Conservation (phyloP, 202 grass and related monocot genomes). For the Elaeis oleifera region DNA sequence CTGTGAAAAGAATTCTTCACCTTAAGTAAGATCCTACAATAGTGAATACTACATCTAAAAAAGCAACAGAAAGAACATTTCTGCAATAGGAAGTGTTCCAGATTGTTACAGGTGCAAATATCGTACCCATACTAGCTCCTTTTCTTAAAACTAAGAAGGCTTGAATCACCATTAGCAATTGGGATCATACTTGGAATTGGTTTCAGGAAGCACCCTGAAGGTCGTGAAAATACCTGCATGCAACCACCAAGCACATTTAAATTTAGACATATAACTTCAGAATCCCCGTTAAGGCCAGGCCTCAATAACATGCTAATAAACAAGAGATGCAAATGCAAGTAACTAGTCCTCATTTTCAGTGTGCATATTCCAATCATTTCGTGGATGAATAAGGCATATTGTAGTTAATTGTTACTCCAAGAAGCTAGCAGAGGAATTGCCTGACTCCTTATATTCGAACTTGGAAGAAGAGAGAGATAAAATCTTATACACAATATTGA, state of each 20-base stretch:
- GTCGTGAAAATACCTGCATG: constrained; percentile 73
- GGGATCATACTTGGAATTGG: constrained; percentile 70
- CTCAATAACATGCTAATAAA: too few relatives aligned
- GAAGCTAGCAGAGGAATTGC: too few relatives aligned
- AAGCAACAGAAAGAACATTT: constrained; percentile 13
- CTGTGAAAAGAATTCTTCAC: constrained; percentile 32
- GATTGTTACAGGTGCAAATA: constrained; percentile 9
- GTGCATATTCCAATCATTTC: too few relatives aligned
- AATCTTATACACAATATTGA: too few relatives aligned
- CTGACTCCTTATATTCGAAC: too few relatives aligned
- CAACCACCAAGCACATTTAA: background rate
- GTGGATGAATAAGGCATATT: too few relatives aligned
- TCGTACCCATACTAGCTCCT: constrained; percentile 85
- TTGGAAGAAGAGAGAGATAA: too few relatives aligned
- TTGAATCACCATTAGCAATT: constrained; percentile 66
- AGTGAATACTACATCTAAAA: constrained; percentile 2
- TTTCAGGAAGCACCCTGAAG: constrained; percentile 89
- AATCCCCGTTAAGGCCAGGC: too few relatives aligned
- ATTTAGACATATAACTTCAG: too few relatives aligned
- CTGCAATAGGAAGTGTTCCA: constrained; percentile 11
- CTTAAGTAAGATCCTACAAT: constrained; percentile 6
- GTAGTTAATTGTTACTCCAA: too few relatives aligned
- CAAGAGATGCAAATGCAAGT: too few relatives aligned
- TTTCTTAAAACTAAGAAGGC: constrained; percentile 94
- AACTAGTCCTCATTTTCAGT: too few relatives aligned